phyloP scores from a whole-genome alignment of 352 stramenopile genomes.

The Globisporangium solare region DNA sequence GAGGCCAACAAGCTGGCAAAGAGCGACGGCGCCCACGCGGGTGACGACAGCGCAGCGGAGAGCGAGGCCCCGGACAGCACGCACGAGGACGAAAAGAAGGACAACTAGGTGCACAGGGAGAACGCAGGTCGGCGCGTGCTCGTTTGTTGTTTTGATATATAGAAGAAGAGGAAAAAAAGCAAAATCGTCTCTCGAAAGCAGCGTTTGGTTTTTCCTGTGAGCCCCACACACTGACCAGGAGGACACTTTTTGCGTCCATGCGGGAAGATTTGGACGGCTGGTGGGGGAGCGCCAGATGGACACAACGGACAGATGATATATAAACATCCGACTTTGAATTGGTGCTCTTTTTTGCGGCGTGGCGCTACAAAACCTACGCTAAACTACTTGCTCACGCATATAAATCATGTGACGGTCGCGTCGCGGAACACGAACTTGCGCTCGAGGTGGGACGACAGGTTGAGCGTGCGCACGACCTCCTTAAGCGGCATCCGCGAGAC shows the following conservation, averaged over 20 bases:
- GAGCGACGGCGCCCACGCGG: constrained; percentile 10
- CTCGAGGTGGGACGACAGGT: constrained; percentile 65
- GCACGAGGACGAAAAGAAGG: constrained; percentile 31
- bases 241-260: too few species aligned
- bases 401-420: constrained; percentile 1
- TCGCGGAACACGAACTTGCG: constrained; percentile 74
- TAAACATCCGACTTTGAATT: too few species aligned
- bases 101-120: constrained; percentile 21
- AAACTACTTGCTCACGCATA: not conserved
- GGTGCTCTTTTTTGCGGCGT: not conserved
- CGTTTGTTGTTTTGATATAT: not conserved
- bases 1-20: constrained; percentile 63
- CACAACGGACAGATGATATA: too few species aligned
- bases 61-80: constrained; percentile 16
- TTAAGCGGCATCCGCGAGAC: constrained; percentile 57
- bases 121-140: not conserved
- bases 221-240: too few species aligned
- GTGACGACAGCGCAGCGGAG: constrained; percentile 15
- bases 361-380: too few species aligned
- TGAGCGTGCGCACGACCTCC: constrained; percentile 69
- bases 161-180: too few species aligned
- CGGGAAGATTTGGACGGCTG: too few species aligned
- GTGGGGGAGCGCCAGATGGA: too few species aligned
- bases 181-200: too few species aligned
- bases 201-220: too few species aligned